Evolutionary conservation across 1,139 yeast species (phyloP), one percentile per base, ranked within the genome.

Genomic region (Nakaseomyces glabratus): DNA sequence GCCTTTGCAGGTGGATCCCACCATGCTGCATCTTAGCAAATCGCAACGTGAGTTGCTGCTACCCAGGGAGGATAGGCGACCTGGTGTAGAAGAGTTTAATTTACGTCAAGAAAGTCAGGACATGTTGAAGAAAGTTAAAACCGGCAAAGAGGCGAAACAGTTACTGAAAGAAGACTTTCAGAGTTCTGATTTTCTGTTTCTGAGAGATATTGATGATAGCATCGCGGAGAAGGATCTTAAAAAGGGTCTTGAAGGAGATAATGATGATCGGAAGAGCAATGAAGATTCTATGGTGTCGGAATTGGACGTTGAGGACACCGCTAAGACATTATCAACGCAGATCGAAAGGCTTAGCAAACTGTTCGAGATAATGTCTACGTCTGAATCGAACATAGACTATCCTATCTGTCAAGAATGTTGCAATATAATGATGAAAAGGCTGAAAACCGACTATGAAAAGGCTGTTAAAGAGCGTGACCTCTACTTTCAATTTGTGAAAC

Each of bases 321-420:
- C 46, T 12, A 53, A 52, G 38, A 51, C 65, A 3, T 48, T 68
- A 7, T 66, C 73, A 0, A 59, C 62, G 10, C 61, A 68, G 25
- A 52, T 71, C 12, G 61, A 60, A 28, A 58, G 71, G 11, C 57
- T 84, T 20, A 76, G 76, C 13, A 70, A 70, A n/a, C 65, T 86
- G 6, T 76, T 74, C 47, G 78, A 76, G 44, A 68, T 82, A 1
- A 66, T 73, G 45, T 77, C 72, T 18, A 26, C 30, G 7, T 76
- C 76, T 7, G 78, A 79, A 43, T 78, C 80, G 35, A 86, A 79
- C 40, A 69, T 88, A n/a, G 93, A 84, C 43, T 75, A 82, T 50
- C 98, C 98, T 0, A 73, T 93, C 11, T 88, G 97, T 47, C 67
- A 68, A 21, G 97, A 88, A 34, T 90, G 98, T 56, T 82, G 93